Evolutionary conservation across 2,329 filamentous ascomycete species (phyloP), one percentile per base, ranked within the genome.

Genomic region (Penicillium sp.): DNA sequence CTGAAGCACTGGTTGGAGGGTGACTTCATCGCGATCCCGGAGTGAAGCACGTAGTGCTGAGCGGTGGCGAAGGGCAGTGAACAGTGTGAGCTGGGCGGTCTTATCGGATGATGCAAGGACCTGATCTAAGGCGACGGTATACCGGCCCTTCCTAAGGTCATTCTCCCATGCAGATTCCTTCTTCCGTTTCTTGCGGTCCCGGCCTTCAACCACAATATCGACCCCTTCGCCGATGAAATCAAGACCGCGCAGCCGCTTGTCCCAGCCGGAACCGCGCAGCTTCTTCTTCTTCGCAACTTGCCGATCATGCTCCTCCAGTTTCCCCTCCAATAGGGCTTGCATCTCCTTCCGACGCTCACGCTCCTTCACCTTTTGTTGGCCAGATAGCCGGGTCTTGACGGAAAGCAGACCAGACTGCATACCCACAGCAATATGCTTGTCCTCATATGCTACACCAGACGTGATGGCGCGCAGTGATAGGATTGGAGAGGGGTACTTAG

Each of bases 371-470:
- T 91, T 91, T 57, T 94, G 86, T 38, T 86, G 76, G 4, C 88
- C 88, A 0, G 86, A 88, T 9, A 94, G 77, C n/a, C 89, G 82
- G 1, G 91, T 97, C 60, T 86, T 85, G 57, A 97, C 78, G 18
- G 87, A 94, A 8, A 98, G 76, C n/a, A 95, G 79, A 31, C 93
- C 93, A 2, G 87, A 94, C 58, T 93, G 84, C 83, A 97, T 91
- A 63, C 91, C 93, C 1, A 98, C 93, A 4, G 86, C 89, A 36
- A 98, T 79, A 67, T 98, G 93, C 51, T 89, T 88, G 69, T 98
- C 93, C 56, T 90, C 86, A 35, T 79, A 77, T 38, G 79, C 78
- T 9, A 74, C 63, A n/a, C 82, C 82, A 7, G 80, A 75, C 9
- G 78, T 75, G 49, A 96, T 80, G 29, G 95, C 84, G 44, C 78